Evolutionary conservation across 2,329 filamentous ascomycete genomes (phyloP).

Genomic region (Plenodomus lindquistii): DNA sequence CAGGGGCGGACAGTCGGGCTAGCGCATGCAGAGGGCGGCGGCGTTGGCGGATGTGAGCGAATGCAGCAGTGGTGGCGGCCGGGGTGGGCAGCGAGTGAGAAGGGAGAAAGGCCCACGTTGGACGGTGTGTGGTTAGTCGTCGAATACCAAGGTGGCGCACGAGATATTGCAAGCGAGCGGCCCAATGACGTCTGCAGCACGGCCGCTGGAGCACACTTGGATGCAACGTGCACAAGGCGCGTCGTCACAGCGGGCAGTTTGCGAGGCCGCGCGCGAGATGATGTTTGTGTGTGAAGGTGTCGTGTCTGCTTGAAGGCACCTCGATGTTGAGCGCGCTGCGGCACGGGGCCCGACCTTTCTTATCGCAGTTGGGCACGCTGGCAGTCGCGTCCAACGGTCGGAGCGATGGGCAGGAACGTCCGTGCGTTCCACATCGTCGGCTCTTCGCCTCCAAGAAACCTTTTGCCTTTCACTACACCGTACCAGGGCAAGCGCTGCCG

Average conservation of each 20-base stretch:
- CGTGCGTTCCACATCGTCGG: no score
- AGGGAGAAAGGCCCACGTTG: conserved; percentile 35
- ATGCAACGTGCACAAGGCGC: conserved; percentile 10
- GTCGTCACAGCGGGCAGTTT: not conserved
- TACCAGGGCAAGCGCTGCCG: conserved; percentile 6
- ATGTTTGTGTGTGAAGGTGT: not conserved
- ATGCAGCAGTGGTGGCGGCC: conserved; percentile 10
- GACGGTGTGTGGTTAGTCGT: conserved; percentile 28
- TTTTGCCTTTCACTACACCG: no score
- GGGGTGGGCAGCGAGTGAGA: conserved; percentile 27
- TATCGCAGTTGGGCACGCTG: conserved; percentile 2
- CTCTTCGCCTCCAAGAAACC: no score
- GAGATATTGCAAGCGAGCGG: conserved; percentile 26
- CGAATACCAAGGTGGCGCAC: conserved; percentile 21
- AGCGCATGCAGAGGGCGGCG: conserved; percentile 19
- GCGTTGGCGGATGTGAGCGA: conserved; percentile 12
- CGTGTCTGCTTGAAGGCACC: not conserved
- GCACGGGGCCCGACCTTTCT: not conserved
- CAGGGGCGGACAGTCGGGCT: conserved; percentile 15
- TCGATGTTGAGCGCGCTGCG: not conserved
- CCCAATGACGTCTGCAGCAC: conserved; percentile 32
- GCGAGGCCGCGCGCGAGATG: not conserved
- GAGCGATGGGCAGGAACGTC: conserved; percentile 3
- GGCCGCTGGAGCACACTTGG: not conserved
- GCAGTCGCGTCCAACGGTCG: not conserved